Evolutionary conservation across 208 protist genomes (phyloP), one percentile per base, ranked within the genome.

Genomic region (Leptomonas seymouri): DNA sequence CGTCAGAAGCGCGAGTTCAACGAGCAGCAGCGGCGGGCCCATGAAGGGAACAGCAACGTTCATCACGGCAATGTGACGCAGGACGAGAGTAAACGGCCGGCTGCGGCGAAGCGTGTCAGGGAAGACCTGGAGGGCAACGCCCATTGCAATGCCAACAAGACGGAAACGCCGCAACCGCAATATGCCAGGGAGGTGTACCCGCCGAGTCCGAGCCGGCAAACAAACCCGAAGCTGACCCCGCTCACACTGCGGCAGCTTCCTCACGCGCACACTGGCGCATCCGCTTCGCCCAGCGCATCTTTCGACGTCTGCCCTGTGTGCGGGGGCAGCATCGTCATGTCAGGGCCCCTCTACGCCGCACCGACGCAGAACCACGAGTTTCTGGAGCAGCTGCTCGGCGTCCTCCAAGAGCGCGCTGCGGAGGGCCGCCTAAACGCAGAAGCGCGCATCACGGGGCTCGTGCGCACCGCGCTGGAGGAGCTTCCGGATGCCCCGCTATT

Each of bases 321-420:
- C 66, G 96, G 94, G 18, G 61, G 78, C 56, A 51, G 27, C 48
- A 71, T 97, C 41, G 83, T 86, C 45, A 46, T 98, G 1, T 95
- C 89, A 2, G 98, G 98, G 9, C 98, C 98, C n/a, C 67, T 99
- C 14, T 99, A 98, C 87, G 80, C 74, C 9, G 93, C 73, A 0
- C 83, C 94, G 15, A 97, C 98, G 3, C 97, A 99, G 70, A 82
- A 94, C 58, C 21, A 11, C 6, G 74, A 80, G 1, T 98, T 96
- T 64, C 73, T 99, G 3, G 61, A 67, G 21, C 48, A 85, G 30
- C 72, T 97, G 15, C 71, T 97, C 3, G 72, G 58, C 23, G 66
- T 94, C 61, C 65, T 98, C 0, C 71, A 95, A 57, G 66, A 84
- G 57, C 90, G 93, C 46, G 77, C 77, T 36, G 68, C 69, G n/a